Conservation (phyloP, 2,329 filamentous ascomycete species). For the Claviceps capensis region DNA sequence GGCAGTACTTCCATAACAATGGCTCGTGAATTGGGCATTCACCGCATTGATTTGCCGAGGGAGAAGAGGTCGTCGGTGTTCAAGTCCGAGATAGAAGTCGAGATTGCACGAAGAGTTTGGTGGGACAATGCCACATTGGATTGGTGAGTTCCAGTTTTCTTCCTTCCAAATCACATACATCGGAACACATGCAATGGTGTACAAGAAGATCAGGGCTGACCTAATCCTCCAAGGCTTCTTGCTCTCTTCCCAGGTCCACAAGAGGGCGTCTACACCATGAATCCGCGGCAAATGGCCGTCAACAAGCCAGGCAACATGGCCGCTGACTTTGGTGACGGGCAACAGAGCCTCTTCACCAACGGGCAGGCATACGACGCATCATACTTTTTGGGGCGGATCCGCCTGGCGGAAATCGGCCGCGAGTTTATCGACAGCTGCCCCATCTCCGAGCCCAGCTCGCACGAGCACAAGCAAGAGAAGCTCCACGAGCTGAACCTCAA, state of each 20-base stretch:
- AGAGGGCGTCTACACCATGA: slow-evolving; percentile 3
- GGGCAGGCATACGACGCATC: not conserved
- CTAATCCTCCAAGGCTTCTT: not conserved
- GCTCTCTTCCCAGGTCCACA: slow-evolving; percentile 3
- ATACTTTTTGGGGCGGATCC: slow-evolving; percentile 1
- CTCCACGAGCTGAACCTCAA: not conserved
- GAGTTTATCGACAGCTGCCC: slow-evolving; percentile 1
- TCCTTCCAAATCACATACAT: not conserved
- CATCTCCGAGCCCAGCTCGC: not conserved
- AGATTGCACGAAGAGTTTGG: slow-evolving; percentile 3
- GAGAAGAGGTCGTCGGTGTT: not conserved
- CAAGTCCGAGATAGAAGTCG: not conserved
- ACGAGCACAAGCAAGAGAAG: not conserved
- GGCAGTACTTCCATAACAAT: slow-evolving; percentile 2
- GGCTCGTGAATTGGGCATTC: slow-evolving; percentile 4
- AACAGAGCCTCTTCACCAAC: not conserved
- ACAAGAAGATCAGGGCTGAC: not conserved
- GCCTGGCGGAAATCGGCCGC: slow-evolving; percentile 2
- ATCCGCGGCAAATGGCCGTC: slow-evolving; percentile 5
- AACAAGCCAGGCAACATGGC: slow-evolving; percentile 2
- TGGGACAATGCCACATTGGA: slow-evolving; percentile 4
- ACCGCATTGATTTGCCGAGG: slow-evolving; percentile 1
- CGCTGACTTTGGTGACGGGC: not conserved
- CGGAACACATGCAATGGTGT: not conserved
- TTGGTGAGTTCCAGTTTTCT: not conserved